Conservation (phyloP, 2,329 filamentous ascomycete species). For the Tolypocladium nubicola region DNA sequence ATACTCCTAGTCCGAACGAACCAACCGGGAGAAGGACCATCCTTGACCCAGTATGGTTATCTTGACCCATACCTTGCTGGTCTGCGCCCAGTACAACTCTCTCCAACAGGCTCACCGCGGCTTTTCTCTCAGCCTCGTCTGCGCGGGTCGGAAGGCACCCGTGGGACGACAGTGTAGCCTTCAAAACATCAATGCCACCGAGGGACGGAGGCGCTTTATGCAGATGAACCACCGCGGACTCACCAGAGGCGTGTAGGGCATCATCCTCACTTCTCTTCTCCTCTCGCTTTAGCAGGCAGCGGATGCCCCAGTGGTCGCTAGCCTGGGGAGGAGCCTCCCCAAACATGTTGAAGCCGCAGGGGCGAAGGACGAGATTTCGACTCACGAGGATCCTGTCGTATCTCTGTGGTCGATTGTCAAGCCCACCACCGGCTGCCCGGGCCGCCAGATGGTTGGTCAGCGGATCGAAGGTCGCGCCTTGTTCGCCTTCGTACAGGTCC, state of each 20-base stretch:
- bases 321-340: constrained; percentile 21
- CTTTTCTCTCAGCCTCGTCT: constrained; percentile 28
- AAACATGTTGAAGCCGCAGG: constrained; percentile 44
- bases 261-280: neutral
- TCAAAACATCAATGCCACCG: constrained; percentile 21
- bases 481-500: constrained; percentile 44
- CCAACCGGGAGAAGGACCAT: constrained; percentile 52
- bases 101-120: constrained; percentile 35
- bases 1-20: constrained; percentile 53
- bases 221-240: constrained; percentile 15
- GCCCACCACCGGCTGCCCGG: constrained; percentile 32
- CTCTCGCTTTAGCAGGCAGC: constrained; percentile 24
- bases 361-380: constrained; percentile 21
- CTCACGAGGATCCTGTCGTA: constrained; percentile 54
- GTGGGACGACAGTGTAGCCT: constrained; percentile 23
- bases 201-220: constrained; percentile 19
- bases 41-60: constrained; percentile 12
- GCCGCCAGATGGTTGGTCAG: constrained; percentile 44
- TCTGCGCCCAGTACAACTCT: constrained; percentile 25
- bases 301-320: constrained; percentile 52
- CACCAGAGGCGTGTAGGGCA: neutral
- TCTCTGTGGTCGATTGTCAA: constrained; percentile 48
- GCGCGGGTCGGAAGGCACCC: constrained; percentile 34
- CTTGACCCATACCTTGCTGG: constrained; percentile 1
- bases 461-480: constrained; percentile 56